phyloP scores from a whole-genome alignment of 768 basidiomycete genomes.

The Panaeolus papilionaceus region DNA sequence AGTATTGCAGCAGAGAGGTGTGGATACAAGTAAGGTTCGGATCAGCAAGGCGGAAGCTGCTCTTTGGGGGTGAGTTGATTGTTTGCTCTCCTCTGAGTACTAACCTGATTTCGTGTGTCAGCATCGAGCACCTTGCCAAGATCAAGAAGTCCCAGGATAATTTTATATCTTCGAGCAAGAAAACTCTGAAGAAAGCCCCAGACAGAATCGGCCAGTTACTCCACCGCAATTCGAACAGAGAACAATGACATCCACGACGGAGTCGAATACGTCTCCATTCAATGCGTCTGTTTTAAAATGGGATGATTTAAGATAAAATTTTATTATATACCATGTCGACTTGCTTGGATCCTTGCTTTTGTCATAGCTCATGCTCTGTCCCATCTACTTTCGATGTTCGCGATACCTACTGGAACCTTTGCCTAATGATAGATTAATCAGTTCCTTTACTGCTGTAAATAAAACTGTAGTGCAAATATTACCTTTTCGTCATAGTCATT shows the following conservation, averaged over 20 bases:
- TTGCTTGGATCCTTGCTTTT: neutral
- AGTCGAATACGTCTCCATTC: neutral
- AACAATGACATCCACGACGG: neutral
- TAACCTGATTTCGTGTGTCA: slow-evolving; percentile 24
- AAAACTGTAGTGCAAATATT: slow-evolving; percentile 17
- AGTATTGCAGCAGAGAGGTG: slow-evolving; percentile 55
- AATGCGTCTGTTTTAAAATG: neutral
- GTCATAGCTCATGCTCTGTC: slow-evolving; percentile 56
- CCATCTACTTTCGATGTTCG: slow-evolving; percentile 70
- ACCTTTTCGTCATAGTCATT: slow-evolving; percentile 94
- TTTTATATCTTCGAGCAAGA: slow-evolving; percentile 38
- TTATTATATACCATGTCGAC: neutral
- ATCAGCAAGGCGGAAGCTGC: slow-evolving; percentile 66
- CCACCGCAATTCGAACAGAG: neutral
- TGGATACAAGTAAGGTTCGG: slow-evolving; percentile 64
- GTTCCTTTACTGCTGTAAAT: neutral
- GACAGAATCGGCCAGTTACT: slow-evolving; percentile 29
- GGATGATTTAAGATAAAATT: neutral
- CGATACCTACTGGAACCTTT: slow-evolving; percentile 72
- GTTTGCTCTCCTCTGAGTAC: slow-evolving; percentile 6
- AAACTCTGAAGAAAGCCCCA: slow-evolving; percentile 36
- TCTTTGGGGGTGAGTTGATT: slow-evolving; percentile 54
- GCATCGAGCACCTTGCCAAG: slow-evolving; percentile 53
- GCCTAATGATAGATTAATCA: slow-evolving; percentile 45
- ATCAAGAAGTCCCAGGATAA: slow-evolving; percentile 47